Evolutionary conservation across 192 early-diverging fungal species (phyloP).

Genomic region (Podila verticillata): DNA sequence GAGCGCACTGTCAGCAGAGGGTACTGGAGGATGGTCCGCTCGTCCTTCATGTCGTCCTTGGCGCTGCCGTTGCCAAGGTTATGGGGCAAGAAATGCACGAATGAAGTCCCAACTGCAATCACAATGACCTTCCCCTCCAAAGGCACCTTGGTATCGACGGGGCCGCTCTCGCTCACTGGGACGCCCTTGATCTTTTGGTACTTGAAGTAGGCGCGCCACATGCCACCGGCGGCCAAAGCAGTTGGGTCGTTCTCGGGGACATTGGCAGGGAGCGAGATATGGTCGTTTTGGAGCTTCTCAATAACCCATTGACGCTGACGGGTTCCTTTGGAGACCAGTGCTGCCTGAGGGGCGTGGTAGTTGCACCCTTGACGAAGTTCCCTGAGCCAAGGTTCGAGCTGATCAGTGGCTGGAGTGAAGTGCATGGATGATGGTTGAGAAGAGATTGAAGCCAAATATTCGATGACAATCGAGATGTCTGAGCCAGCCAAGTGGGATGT

Average conservation of each 20-base stretch:
- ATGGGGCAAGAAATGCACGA: slow-evolving; percentile 33
- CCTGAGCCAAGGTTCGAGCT: slow-evolving; percentile 28
- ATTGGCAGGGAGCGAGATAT: slow-evolving; percentile 33
- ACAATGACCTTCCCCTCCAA: slow-evolving; percentile 36
- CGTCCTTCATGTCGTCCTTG: slow-evolving; percentile 51
- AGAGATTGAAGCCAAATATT: slow-evolving; percentile 45
- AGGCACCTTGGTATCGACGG: slow-evolving; percentile 23
- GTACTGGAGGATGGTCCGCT: slow-evolving; percentile 40
- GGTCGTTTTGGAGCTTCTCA: slow-evolving; percentile 41
- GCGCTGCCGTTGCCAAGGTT: slow-evolving; percentile 42
- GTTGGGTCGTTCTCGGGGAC: slow-evolving; percentile 43
- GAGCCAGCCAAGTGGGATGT: slow-evolving; percentile 8
- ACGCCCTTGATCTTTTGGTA: slow-evolving; percentile 40
- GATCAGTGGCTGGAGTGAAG: slow-evolving; percentile 38
- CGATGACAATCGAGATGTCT: slow-evolving; percentile 28
- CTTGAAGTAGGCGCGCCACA: slow-evolving; percentile 47
- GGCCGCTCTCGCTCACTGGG: slow-evolving; percentile 12
- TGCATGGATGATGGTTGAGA: slow-evolving; percentile 47
- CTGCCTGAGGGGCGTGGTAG: slow-evolving; percentile 45
- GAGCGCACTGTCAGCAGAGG: slow-evolving; percentile 32
- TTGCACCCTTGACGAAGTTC: slow-evolving; percentile 47
- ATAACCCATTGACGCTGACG: slow-evolving; percentile 45
- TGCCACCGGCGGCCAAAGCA: slow-evolving; percentile 39
- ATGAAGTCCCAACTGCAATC: slow-evolving; percentile 25
- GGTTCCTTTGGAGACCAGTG: slow-evolving; percentile 38